These are phyloP conservation scores for Eutrema japonicum DNA, from an alignment of 345 rosid species.

Conservation along the genomic window DNA sequence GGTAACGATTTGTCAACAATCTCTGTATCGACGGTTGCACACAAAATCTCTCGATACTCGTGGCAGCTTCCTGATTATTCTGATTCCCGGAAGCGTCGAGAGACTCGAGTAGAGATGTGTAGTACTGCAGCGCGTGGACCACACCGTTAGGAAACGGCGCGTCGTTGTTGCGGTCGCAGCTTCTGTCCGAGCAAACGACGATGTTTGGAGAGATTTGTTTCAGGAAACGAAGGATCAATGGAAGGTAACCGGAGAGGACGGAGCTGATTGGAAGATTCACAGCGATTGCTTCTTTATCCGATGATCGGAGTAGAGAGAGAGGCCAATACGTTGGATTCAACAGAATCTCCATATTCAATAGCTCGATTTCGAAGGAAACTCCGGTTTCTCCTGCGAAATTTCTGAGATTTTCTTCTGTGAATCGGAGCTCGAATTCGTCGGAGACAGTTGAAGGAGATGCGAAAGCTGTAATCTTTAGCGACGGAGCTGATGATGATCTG, in stretches of 20 bases:
- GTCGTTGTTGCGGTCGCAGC: conserved; percentile 68
- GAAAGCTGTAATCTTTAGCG: conserved; percentile 73
- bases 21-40: conserved; percentile 71
- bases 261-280: conserved; percentile 78
- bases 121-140: conserved; percentile 65
- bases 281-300: conserved; percentile 59
- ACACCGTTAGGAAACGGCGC: conserved; percentile 69
- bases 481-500: conserved; percentile 44
- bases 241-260: conserved; percentile 55
- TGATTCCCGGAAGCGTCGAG: conserved; percentile 70
- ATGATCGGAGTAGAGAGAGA: conserved; percentile 40
- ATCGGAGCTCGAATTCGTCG: conserved; percentile 59
- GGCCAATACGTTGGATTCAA: conserved; percentile 49
- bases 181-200: conserved; percentile 75
- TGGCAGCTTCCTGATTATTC: conserved; percentile 53
- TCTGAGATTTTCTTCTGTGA: conserved; percentile 68
- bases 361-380: conserved; percentile 64
- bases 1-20: conserved; percentile 63
- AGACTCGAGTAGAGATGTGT: conserved; percentile 68
- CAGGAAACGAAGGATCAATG: conserved; percentile 61
- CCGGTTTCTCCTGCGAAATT: conserved; percentile 61
- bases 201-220: conserved; percentile 81
- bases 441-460: conserved; percentile 58
- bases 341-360: conserved; percentile 53
- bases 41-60: conserved; percentile 73